phyloP scores from a whole-genome alignment of 2,329 filamentous ascomycete genomes.

The Phaeoacremonium minimum region DNA sequence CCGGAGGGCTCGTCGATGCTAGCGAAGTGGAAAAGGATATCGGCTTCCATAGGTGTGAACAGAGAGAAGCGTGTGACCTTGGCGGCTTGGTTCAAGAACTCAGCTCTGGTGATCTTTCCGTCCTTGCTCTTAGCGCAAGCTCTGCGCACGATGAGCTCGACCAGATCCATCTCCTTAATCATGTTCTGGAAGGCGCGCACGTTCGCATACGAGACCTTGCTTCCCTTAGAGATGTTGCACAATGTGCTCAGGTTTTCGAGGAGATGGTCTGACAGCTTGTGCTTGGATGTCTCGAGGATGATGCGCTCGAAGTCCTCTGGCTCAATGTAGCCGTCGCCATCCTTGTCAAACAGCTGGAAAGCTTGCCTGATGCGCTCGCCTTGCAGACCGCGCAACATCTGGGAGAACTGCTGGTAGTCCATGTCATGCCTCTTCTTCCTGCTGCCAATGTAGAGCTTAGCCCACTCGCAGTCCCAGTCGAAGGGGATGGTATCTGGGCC shows the following conservation, averaged over 20 bases:
- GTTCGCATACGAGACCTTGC: slow-evolving; percentile 96
- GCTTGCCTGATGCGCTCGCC: slow-evolving; percentile 94
- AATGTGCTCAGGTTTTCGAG: slow-evolving; percentile 86
- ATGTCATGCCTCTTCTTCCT: slow-evolving; percentile 85
- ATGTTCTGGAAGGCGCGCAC: slow-evolving; percentile 98
- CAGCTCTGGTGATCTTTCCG: slow-evolving; percentile 87
- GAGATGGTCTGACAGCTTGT: slow-evolving; percentile 96
- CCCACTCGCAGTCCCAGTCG: slow-evolving; percentile 97
- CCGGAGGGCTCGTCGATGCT: slow-evolving; percentile 87
- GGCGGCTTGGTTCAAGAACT: slow-evolving; percentile 92
- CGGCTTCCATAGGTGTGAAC: slow-evolving; percentile 97
- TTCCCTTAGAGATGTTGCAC: slow-evolving; percentile 88
- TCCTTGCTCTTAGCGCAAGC: slow-evolving; percentile 80
- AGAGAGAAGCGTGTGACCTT: slow-evolving; percentile 89
- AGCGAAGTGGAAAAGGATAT: slow-evolving; percentile 98
- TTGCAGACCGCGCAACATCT: slow-evolving; percentile 95
- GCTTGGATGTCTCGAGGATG: slow-evolving; percentile 84
- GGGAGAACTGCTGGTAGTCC: slow-evolving; percentile 94
- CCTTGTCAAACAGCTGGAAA: slow-evolving; percentile 86
- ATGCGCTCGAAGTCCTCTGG: slow-evolving; percentile 96
- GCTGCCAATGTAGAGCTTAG: slow-evolving; percentile 85
- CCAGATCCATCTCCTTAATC: slow-evolving; percentile 95
- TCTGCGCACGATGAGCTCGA: slow-evolving; percentile 87
- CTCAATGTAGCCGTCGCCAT: slow-evolving; percentile 91
- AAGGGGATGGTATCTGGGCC: slow-evolving; percentile 82